Conservation (phyloP, 306 rosid species). For the Lagenaria siceraria region DNA sequence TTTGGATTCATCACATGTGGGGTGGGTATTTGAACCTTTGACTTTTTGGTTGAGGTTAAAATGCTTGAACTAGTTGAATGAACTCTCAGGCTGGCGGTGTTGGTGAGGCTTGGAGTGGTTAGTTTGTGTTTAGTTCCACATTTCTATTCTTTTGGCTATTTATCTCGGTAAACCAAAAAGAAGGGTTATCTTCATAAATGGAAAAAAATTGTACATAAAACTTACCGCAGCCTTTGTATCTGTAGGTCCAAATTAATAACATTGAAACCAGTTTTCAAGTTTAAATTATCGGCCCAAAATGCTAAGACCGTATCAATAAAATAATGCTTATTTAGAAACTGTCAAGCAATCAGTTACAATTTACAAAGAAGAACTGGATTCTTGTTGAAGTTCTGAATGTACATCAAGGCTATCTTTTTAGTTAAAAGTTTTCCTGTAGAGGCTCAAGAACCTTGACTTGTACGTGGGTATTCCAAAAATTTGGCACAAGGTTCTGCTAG, state of each 20-base stretch:
- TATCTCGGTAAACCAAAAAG: background rate
- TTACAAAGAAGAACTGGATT: background rate
- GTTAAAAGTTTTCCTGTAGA: background rate
- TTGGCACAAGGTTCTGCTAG: background rate
- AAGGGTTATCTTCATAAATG: background rate
- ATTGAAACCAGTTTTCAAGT: background rate
- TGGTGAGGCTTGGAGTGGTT: background rate
- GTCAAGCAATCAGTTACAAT: background rate
- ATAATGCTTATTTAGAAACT: background rate
- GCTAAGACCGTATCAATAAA: background rate
- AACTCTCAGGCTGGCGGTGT: background rate
- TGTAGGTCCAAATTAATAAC: background rate
- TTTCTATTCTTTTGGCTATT: background rate
- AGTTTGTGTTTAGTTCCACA: background rate
- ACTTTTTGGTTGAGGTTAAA: background rate
- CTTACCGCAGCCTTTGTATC: background rate
- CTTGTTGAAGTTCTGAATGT: background rate
- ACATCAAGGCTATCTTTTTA: background rate
- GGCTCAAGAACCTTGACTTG: background rate
- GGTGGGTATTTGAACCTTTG: background rate
- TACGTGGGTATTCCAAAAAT: background rate
- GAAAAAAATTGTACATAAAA: background rate
- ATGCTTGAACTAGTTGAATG: background rate
- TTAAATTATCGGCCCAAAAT: background rate
- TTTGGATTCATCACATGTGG: background rate